Evolutionary conservation across 805 yeast species (phyloP), one percentile per base, ranked within the genome.

Genomic region (Monosporozyma unispora): DNA sequence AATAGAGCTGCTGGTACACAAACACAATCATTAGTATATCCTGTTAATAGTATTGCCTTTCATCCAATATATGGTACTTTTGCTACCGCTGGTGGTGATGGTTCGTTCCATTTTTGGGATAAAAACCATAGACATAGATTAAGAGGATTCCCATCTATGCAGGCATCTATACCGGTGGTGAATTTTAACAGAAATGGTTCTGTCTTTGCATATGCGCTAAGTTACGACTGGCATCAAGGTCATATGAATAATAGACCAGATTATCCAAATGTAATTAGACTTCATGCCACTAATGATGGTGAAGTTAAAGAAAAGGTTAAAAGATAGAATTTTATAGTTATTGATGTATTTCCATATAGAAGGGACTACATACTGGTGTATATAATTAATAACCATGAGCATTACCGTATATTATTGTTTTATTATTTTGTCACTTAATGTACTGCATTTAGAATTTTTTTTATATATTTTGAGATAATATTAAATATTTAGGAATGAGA

Each of bases 191-290:
- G 87, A 55, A 81, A 74, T 45, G 99, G 99, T 48, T 67, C 80
- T 29, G 80, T 93, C 10, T 82, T 86, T 66, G 98, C 97, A 3
- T 88, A 93, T 62, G 96, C 97, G 1, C 64, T 87, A 52, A 81
- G 95, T 54, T 91, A 93, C 69, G 99, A 93, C 65, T 93, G 99
- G 99, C 78, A 88, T 51, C 89, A 89, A 63, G 96, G 95, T n/a
- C 76, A 84, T 66, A 81, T 77, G 63, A 84, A 76, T 59, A 88
- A 87, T 70, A 77, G 82, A 42, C 84, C 80, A 2, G 88, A 83
- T 56, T 79, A 80, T 59, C 88, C 93, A 18, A 85, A 79, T 54
- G 73, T 79, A 49, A 80, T 93, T 53, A 84, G 86, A 68, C 71
- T 93, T 47, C 99, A 93, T 68, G 82, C 90, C 12, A 79, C 85